Conservation (phyloP, 768 basidiomycete species). For the Strobilomyces dryophilus region DNA sequence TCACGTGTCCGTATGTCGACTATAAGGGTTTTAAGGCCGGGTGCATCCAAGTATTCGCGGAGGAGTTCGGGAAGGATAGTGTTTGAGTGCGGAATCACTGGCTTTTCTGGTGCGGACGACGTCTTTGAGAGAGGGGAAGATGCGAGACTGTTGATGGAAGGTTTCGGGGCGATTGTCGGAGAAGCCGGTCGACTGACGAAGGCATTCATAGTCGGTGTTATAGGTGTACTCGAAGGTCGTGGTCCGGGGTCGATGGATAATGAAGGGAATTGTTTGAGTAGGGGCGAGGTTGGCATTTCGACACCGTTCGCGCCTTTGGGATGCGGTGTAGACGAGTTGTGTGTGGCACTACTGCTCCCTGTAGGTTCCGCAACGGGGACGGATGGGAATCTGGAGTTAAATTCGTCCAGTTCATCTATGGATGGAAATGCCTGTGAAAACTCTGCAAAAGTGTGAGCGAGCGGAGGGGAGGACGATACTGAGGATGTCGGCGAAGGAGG, state of each 20-base stretch:
- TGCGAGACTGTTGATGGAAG: slow-evolving; percentile 39
- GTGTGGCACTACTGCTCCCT: slow-evolving; percentile 24
- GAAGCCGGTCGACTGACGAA: slow-evolving; percentile 65
- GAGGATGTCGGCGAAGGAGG: slow-evolving; percentile 75
- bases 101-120: slow-evolving; percentile 31
- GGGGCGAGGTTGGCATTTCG: slow-evolving; percentile 31
- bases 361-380: slow-evolving; percentile 42
- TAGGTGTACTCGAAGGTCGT: slow-evolving; percentile 68
- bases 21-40: slow-evolving; percentile 57
- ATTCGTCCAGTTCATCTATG: slow-evolving; percentile 70
- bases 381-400: slow-evolving; percentile 45
- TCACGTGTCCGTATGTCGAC: slow-evolving; percentile 80
- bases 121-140: slow-evolving; percentile 30
- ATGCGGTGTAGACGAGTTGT: slow-evolving; percentile 20
- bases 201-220: slow-evolving; percentile 51
- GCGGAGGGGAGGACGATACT: slow-evolving; percentile 57
- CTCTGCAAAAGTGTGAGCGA: slow-evolving; percentile 43
- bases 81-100: slow-evolving; percentile 56
- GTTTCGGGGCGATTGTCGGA: slow-evolving; percentile 43
- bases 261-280: slow-evolving; percentile 35
- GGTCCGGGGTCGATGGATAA: slow-evolving; percentile 45
- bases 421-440: slow-evolving; percentile 70
- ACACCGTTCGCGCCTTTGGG: slow-evolving; percentile 30
- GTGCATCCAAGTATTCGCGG: slow-evolving; percentile 49
- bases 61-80: slow-evolving; percentile 58